phyloP scores from a whole-genome alignment of 2,329 filamentous ascomycete genomes.

The Sarocladium oryzae region DNA sequence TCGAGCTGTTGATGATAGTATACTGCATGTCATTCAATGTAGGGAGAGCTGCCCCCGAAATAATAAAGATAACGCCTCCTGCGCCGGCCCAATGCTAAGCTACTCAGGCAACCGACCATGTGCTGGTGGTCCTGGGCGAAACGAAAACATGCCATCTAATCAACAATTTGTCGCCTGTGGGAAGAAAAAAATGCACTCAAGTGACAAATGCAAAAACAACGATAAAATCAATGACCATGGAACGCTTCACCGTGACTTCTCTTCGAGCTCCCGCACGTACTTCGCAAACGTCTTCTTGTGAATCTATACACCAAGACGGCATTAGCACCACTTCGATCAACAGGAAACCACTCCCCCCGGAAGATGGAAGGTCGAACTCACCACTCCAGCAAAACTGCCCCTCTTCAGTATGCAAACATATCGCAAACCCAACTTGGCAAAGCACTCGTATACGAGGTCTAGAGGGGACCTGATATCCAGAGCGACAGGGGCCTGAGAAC shows the following conservation, averaged over 20 bases:
- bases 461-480: constrained; percentile 86
- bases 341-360: not conserved
- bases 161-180: not conserved
- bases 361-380: constrained; percentile 34
- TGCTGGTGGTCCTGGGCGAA: too few relatives aligned
- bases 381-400: constrained; percentile 82
- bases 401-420: constrained; percentile 87
- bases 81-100: too few relatives aligned
- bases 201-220: too few relatives aligned
- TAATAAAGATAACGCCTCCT: too few relatives aligned
- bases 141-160: too few relatives aligned
- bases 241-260: constrained; percentile 27
- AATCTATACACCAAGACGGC: constrained; percentile 43
- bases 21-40: too few relatives aligned
- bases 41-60: too few relatives aligned
- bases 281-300: constrained; percentile 98
- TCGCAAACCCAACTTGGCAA: constrained; percentile 84
- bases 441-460: constrained; percentile 94
- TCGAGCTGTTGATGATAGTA: too few relatives aligned
- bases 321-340: not conserved
- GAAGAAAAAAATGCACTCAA: too few relatives aligned
- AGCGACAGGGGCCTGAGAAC: constrained; percentile 65
- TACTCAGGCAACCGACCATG: too few relatives aligned
- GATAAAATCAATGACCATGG: too few relatives aligned
- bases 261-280: constrained; percentile 80